These are phyloP conservation scores for Backusella psychrophila DNA, from an alignment of 192 early-diverging fungal genomes.

Conservation along the genomic window DNA sequence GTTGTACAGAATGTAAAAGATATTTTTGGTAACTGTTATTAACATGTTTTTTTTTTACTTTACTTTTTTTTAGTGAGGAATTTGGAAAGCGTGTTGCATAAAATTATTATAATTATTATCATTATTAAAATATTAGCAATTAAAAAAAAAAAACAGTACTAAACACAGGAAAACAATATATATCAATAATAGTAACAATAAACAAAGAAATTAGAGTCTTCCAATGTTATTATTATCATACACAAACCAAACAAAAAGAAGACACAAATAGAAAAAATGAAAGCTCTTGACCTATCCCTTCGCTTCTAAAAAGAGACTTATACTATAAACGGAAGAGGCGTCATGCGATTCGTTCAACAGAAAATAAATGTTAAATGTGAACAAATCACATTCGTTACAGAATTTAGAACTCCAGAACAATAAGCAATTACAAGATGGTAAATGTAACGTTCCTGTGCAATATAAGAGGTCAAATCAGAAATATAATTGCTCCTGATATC, in stretches of 20 bases:
- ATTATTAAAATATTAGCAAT: too few relatives aligned
- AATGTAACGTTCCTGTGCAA: background rate
- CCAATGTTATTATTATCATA: background rate
- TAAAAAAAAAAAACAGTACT: background rate
- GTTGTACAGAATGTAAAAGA: background rate
- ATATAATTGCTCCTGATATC: background rate
- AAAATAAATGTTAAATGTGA: background rate
- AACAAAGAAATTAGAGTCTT: background rate
- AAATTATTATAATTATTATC: background rate
- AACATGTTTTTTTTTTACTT: background rate
- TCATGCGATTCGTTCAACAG: background rate
- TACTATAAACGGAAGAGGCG: background rate
- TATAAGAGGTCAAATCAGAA: background rate
- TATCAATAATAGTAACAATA: background rate
- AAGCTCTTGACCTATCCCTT: background rate
- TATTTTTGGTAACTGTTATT: background rate
- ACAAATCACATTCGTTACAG: background rate
- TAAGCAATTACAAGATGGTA: background rate
- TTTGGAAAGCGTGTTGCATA: constrained; percentile 21
- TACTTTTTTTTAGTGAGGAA: constrained; percentile 26
- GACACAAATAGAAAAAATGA: background rate
- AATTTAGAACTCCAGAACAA: background rate
- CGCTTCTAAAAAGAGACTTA: background rate
- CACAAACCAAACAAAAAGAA: background rate
- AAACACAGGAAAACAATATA: background rate